Conservation (phyloP, 2,329 filamentous ascomycete genomes). For the Colletotrichum sansevieriae region DNA sequence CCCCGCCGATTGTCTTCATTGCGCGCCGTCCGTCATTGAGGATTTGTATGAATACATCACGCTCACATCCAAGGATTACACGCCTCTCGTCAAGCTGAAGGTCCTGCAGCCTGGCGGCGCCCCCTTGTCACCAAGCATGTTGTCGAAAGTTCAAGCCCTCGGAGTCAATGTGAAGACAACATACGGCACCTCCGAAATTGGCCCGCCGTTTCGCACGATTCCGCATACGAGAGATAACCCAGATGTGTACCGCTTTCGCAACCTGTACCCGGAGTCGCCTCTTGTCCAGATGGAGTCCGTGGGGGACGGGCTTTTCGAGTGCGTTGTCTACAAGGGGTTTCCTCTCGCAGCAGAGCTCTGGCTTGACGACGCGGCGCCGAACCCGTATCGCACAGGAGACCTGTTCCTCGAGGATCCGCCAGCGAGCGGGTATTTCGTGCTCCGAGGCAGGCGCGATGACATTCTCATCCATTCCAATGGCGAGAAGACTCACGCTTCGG, state of each 20-base stretch:
- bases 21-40: constrained; percentile 31
- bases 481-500: constrained; percentile 28
- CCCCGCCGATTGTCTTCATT: constrained; percentile 29
- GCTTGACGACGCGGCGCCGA: constrained; percentile 11
- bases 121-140: background rate
- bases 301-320: constrained; percentile 26
- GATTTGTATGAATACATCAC: constrained; percentile 32
- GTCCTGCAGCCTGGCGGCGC: constrained; percentile 31
- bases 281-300: constrained; percentile 22
- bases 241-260: constrained; percentile 33
- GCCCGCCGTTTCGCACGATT: constrained; percentile 22
- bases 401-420: constrained; percentile 29
- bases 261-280: constrained; percentile 26
- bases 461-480: constrained; percentile 25
- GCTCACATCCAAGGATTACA: constrained; percentile 27
- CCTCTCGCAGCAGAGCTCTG: constrained; percentile 32
- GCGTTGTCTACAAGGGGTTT: constrained; percentile 27
- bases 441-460: constrained; percentile 30
- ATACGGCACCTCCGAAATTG: constrained; percentile 31
- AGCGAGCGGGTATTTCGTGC: constrained; percentile 21
- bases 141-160: constrained; percentile 14
- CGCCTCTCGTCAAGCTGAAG: constrained; percentile 15
- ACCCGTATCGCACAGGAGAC: constrained; percentile 30
- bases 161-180: constrained; percentile 37
- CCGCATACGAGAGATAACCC: constrained; percentile 34